Percentiles rank a stretch among this genome's conserved stretches.
Conservation (phyloP, 305 asterid genomes). For the Fraxinus xanthoxyloides region DNA sequence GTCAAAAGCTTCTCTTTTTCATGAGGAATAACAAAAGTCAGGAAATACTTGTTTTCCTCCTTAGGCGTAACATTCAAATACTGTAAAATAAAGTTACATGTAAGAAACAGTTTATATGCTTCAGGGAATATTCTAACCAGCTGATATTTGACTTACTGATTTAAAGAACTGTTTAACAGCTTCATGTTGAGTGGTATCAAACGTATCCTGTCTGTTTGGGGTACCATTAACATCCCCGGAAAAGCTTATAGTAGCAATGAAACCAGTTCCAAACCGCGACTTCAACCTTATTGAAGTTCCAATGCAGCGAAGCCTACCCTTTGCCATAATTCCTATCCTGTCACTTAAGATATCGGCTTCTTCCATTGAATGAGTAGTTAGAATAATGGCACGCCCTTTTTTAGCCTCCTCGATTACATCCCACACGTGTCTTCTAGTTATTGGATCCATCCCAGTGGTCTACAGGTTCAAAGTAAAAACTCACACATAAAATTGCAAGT, state of each 20-base stretch:
- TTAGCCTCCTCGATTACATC: slow-evolving; percentile 88
- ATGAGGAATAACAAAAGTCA: slow-evolving; percentile 80
- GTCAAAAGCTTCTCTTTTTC: slow-evolving; percentile 71
- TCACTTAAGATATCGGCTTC: slow-evolving; percentile 97
- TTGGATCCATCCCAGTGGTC: slow-evolving; percentile 99
- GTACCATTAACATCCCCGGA: slow-evolving; percentile 39
- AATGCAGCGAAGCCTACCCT: slow-evolving; percentile 94
- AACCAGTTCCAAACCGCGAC: slow-evolving; percentile 82
- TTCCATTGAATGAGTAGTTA: slow-evolving; percentile 97
- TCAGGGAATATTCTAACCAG: neutral
- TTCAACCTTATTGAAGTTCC: slow-evolving; percentile 90
- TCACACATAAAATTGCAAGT: neutral
- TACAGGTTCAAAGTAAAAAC: slow-evolving; percentile 28
- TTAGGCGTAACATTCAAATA: slow-evolving; percentile 61
- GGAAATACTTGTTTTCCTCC: slow-evolving; percentile 69
- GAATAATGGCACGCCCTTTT: slow-evolving; percentile 82
- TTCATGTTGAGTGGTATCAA: slow-evolving; percentile 37
- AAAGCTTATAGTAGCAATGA: slow-evolving; percentile 70
- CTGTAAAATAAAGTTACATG: slow-evolving; percentile 39
- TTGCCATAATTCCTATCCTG: slow-evolving; percentile 94
- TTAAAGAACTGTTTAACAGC: slow-evolving; percentile 76
- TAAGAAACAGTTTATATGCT: neutral
- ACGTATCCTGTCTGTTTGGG: slow-evolving; percentile 36
- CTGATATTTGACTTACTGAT: slow-evolving; percentile 47
- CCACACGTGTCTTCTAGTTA: slow-evolving; percentile 90